Evolutionary conservation across 139 green algal genomes (phyloP).

Genomic region (Chlorella sorokiniana): DNA sequence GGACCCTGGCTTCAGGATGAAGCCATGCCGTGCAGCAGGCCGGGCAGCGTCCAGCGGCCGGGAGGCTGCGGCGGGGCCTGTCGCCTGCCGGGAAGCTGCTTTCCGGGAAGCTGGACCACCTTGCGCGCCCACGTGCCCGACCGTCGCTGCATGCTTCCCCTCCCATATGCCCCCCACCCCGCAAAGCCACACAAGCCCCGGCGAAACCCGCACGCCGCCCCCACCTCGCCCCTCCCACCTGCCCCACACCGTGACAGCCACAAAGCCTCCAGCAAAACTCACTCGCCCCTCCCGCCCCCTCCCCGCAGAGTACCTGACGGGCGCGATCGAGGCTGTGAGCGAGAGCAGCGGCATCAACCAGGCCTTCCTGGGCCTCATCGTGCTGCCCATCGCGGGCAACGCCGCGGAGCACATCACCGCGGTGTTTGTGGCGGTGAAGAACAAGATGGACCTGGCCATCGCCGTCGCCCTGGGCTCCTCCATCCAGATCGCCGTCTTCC

Average conservation of each 20-base stretch:
- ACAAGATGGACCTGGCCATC: constrained; percentile 94
- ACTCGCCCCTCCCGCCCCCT: not conserved
- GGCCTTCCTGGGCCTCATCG: constrained; percentile 80
- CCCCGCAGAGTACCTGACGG: constrained; percentile 64
- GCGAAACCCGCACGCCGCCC: too few relatives aligned
- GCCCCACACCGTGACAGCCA: too few relatives aligned
- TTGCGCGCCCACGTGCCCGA: too few relatives aligned
- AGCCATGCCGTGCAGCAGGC: too few relatives aligned
- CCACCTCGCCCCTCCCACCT: too few relatives aligned
- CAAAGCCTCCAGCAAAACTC: not conserved
- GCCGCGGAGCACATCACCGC: constrained; percentile 89
- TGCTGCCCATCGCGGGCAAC: constrained; percentile 91
- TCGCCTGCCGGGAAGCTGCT: too few relatives aligned
- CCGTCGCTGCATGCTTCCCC: too few relatives aligned
- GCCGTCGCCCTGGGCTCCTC: constrained; percentile 80
- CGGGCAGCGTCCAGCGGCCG: too few relatives aligned
- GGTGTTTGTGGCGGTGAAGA: constrained; percentile 88
- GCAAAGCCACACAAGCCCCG: too few relatives aligned
- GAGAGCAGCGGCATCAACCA: constrained; percentile 67
- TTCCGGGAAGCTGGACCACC: too few relatives aligned
- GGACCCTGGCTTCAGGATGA: not conserved
- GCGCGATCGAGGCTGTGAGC: constrained; percentile 75
- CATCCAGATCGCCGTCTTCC: constrained; percentile 89
- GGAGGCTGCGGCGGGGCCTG: too few relatives aligned
- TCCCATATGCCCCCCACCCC: too few relatives aligned